These are phyloP conservation scores for Vitis rupestris DNA, from an alignment of 164 flowering plant genomes.

Conservation along the genomic window DNA sequence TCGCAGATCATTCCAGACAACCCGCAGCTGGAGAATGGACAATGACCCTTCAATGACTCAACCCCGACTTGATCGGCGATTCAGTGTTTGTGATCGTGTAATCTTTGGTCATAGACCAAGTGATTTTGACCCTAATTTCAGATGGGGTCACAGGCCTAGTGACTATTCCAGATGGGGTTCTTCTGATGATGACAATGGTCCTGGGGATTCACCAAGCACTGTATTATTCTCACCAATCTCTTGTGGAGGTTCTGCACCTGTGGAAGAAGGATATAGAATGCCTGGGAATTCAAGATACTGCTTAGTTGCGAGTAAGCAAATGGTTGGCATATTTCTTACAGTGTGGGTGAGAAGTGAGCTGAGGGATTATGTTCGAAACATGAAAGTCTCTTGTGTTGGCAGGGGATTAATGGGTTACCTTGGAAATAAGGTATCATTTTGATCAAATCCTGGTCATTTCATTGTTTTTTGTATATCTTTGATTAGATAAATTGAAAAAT, in stretches of 20 bases:
- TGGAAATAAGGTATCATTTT: slow-evolving; percentile 57
- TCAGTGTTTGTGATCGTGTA: slow-evolving; percentile 68
- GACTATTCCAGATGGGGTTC: slow-evolving; percentile 61
- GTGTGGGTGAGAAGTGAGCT: slow-evolving; percentile 68
- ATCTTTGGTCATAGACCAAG: slow-evolving; percentile 62
- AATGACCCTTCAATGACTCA: slow-evolving; percentile 47
- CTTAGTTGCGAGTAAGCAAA: slow-evolving; percentile 69
- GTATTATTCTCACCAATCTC: slow-evolving; percentile 57
- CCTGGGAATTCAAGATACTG: slow-evolving; percentile 56
- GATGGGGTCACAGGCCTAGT: slow-evolving; percentile 35
- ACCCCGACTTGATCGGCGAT: slow-evolving; percentile 63
- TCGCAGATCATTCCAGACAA: slow-evolving; percentile 70
- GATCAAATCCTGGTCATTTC: neutral
- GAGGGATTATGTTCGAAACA: slow-evolving; percentile 54
- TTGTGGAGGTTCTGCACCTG: slow-evolving; percentile 28
- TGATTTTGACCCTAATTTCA: slow-evolving; percentile 36
- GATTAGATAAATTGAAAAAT: neutral
- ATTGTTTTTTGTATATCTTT: neutral
- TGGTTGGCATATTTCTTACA: slow-evolving; percentile 73
- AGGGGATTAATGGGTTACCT: slow-evolving; percentile 83
- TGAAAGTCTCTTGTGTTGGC: slow-evolving; percentile 76
- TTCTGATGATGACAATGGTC: slow-evolving; percentile 67
- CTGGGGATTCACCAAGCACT: slow-evolving; percentile 73
- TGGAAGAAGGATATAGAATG: slow-evolving; percentile 41
- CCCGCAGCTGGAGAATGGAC: slow-evolving; percentile 55